Base-by-base conservation (phyloP, 768 basidiomycete genomes). In the Rhizopogon salebrosus region DNA sequence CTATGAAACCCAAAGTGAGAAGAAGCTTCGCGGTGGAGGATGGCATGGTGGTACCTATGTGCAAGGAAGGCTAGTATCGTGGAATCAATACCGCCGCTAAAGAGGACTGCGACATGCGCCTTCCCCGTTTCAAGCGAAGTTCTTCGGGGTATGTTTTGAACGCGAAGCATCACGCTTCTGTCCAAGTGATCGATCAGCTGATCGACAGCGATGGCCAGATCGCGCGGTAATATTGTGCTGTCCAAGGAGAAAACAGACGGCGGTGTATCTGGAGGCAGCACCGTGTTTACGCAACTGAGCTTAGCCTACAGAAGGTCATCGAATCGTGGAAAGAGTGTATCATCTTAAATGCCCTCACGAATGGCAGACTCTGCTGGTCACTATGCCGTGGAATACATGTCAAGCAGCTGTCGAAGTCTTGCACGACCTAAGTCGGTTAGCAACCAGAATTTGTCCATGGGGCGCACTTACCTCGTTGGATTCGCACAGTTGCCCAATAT, bases 71-170 rank as follows among this genome's bases (percentile, higher is more conserved):
- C 83, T 6, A 98, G 61, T 37, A 90, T 72, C 0, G 95, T 87
- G 10, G 87, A 98, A 65, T 99, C 97, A 40, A 99, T 92, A 0
- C 97, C 97, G 27, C 97, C 97, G 35, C 92, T 95, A 68, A 98
- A 99, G 8, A 99, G 77, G 8, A 99, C 77, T 2, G 88, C 93
- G 3, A 97, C 75, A 48, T 86, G 77, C 4, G 85, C 75, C 46
- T 73, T 66, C 6, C 74, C 73, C 48, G 62, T 51, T 3, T 53
- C 54, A 11, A 54, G 57, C 50, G 57, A 78, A 76, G 63, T 48
- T 51, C 63, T 61, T 38, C 64, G 64, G 13, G 92, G 90, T 29
- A 95, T 87, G 63, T 89, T 74, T 36, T 71, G 75, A 11, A 93
- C 85, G 3, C 80, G 78, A 31, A 85, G 70, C 68, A 73, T 75